phyloP scores from a whole-genome alignment of 805 yeast genomes.

The Metschnikowia orientalis region DNA sequence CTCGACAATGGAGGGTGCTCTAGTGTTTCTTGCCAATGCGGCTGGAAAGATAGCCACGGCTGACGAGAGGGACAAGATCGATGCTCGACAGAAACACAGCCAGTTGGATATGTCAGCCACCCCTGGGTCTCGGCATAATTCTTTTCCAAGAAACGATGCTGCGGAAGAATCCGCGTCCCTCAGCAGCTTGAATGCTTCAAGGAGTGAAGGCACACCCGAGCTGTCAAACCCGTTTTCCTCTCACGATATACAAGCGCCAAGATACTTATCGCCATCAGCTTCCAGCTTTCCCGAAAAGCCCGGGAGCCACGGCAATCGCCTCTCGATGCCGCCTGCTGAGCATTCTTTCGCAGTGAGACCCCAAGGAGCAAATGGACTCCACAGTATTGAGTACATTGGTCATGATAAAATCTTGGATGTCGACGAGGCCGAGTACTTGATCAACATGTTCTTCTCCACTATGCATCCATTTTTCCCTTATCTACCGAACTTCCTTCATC shows the following conservation, averaged over 20 bases:
- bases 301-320: constrained; percentile 19
- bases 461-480: constrained; percentile 91
- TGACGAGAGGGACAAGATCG: constrained; percentile 58
- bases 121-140: background rate
- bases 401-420: constrained; percentile 54
- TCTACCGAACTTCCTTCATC: constrained; percentile 69
- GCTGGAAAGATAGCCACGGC: constrained; percentile 74
- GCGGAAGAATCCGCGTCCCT: no score
- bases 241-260: constrained; percentile 3
- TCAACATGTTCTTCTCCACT: constrained; percentile 62
- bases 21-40: constrained; percentile 70
- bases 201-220: no score
- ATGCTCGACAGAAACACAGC: constrained; percentile 47
- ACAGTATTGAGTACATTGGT: constrained; percentile 65
- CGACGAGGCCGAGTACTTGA: constrained; percentile 52
- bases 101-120: constrained; percentile 34
- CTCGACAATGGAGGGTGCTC: constrained; percentile 53
- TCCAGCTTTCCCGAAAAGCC: constrained; percentile 20
- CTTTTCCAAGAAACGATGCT: no score
- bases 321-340: constrained; percentile 42
- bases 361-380: constrained; percentile 42
- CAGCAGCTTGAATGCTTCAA: no score
- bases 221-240: no score
- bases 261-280: constrained; percentile 11
- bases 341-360: constrained; percentile 43